Base-by-base conservation (phyloP, 2,329 filamentous ascomycete species). In the Colletotrichum musicola region DNA sequence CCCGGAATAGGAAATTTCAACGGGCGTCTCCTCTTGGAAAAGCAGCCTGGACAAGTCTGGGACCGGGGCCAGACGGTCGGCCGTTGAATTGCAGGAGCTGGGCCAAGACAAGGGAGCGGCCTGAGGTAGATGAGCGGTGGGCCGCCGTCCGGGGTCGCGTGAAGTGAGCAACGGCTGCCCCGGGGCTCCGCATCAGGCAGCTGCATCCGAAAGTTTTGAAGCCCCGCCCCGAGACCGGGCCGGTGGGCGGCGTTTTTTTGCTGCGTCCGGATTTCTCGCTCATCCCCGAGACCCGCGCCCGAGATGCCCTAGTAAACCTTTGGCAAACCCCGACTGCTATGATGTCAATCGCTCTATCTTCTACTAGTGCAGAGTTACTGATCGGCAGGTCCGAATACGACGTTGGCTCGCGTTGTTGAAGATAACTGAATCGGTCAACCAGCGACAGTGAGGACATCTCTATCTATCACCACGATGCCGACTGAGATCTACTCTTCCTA, bases 41-140 rank as follows among this genome's bases (percentile, higher is more conserved):
- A 18, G 18, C 7, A 42, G 47, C 30, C 6, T 61, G 1, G 25
- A 35, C 13, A 30, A 6, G 12, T 20, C 13, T 5, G 16, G 13
- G 9, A 14, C 46, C 18, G 7, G 9, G 20, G 35, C 6, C 7
- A 13, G 6, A 25, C 35, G 30, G 42, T 38, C 20, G 12, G 55
- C 27, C 30, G n/a, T 49, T 35, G 50, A 18, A 63, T 51, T 67
- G 14, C 16, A 56, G 50, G 38, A 53, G 27, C 10, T 25, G 6
- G 13, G 40, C 64, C 46, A 54, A 68, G 53, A 5, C 53, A 46
- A 58, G 53, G 27, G 64, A 54, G 57, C 27, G 46, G 60, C 40
- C 38, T 40, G 46, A 58, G 20, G 46, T 68, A 54, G 30, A 64
- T 53, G 53, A 54, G 53, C 9, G 47, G 47, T 64, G 46, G 64